phyloP scores from a whole-genome alignment of 352 stramenopile species.

The Phytophthora brassicae region DNA sequence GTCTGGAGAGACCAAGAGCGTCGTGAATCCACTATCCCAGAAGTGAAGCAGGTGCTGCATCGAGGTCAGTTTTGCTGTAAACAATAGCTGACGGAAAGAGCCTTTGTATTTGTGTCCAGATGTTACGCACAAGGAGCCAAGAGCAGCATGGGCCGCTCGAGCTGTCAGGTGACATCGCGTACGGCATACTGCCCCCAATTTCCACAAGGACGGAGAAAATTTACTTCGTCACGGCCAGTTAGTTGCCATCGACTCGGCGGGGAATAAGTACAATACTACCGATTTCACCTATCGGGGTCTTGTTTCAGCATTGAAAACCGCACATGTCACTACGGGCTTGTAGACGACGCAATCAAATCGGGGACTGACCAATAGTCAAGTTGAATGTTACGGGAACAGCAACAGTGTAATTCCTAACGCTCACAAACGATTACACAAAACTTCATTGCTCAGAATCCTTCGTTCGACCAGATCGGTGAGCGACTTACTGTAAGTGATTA shows the following conservation, averaged over 20 bases:
- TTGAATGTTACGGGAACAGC: no score
- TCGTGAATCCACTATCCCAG: conserved; percentile 35
- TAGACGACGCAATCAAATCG: conserved; percentile 21
- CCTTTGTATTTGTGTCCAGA: not conserved
- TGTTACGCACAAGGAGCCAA: conserved; percentile 4
- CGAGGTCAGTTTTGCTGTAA: no score
- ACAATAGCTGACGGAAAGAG: conserved; percentile 1
- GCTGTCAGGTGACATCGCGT: conserved; percentile 48
- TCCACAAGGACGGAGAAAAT: conserved; percentile 49
- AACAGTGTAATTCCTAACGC: no score
- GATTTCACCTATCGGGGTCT: no score
- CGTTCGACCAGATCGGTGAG: conserved; percentile 2
- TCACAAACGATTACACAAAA: no score
- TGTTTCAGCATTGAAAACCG: no score
- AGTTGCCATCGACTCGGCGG: not conserved
- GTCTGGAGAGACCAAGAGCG: conserved; percentile 59
- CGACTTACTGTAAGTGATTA: no score
- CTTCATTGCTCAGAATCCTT: not conserved
- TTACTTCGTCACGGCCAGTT: conserved; percentile 12
- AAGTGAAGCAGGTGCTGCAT: conserved; percentile 41
- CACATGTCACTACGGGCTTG: no score
- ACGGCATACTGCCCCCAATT: conserved; percentile 32
- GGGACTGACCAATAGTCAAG: conserved; percentile 24
- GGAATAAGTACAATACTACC: no score
- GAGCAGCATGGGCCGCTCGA: conserved; percentile 27